A percentile compares a stretch with the other conserved stretches of the same genome.
phyloP scores from a whole-genome alignment of 208 protist genomes.

The Kentomonas sorsogonicus region DNA sequence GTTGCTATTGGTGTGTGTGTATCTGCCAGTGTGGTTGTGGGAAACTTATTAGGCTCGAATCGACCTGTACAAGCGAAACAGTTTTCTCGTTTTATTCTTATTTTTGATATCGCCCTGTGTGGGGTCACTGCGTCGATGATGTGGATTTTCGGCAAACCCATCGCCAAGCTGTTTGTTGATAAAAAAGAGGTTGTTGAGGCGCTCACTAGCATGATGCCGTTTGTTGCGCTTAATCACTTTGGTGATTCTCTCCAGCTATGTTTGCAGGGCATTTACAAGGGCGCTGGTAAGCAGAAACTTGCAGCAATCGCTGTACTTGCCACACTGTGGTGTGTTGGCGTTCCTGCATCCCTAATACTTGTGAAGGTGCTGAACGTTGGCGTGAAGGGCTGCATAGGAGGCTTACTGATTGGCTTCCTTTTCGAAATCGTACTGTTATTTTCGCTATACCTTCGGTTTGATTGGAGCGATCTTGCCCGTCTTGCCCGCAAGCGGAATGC shows the following conservation, averaged over 20 bases:
- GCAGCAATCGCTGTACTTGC: conserved; percentile 45
- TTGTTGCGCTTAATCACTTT: conserved; percentile 42
- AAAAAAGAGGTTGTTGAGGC: conserved; percentile 25
- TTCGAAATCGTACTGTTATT: conserved; percentile 49
- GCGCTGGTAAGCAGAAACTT: conserved; percentile 37
- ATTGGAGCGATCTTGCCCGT: conserved; percentile 41
- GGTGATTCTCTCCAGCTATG: conserved; percentile 66
- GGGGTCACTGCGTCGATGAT: conserved; percentile 29
- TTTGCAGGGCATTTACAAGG: conserved; percentile 60
- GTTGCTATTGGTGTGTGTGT: conserved; percentile 63
- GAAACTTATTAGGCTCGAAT: conserved; percentile 51
- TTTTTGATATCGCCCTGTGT: conserved; percentile 35
- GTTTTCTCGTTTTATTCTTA: conserved; percentile 54
- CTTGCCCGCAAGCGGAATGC: conserved; percentile 31
- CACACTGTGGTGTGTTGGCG: conserved; percentile 58
- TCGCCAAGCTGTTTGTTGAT: conserved; percentile 37
- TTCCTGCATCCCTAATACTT: conserved; percentile 48
- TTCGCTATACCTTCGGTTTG: conserved; percentile 40
- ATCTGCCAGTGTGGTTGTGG: conserved; percentile 49
- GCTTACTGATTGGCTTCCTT: conserved; percentile 42
- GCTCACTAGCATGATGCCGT: conserved; percentile 38
- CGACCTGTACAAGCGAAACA: conserved; percentile 34
- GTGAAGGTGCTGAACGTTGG: conserved; percentile 42
- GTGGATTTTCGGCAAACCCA: conserved; percentile 42
- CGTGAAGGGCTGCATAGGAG: conserved; percentile 43